Base-by-base conservation (phyloP, 1,284 basidiomycete species). In the Ustilago hordei region DNA sequence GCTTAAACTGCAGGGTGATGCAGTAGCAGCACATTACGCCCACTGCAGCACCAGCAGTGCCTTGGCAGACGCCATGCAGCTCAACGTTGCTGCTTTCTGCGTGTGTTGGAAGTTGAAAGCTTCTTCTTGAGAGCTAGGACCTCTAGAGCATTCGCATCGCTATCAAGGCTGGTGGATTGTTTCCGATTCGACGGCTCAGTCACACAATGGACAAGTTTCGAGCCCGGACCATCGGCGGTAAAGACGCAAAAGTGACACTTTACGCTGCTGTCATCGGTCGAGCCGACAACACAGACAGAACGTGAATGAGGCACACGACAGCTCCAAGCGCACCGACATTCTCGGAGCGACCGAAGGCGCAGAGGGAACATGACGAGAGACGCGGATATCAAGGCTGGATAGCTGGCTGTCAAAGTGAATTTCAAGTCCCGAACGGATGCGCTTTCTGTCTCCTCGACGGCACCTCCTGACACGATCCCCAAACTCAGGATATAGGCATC, bases 381-480 rank as follows among this genome's bases (percentile, higher is more conserved):
- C 43, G 17, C 43, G 43, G 43, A 32, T 31, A 32, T 28, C 48
- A 28, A 47, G 39, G 17, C 41, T 6, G 32, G 55, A 31, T 23
- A n/a, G 55, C 55, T 15, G 39, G 55, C 35, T 31, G 23, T 23
- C 52, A 38, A 54, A 34, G 19, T 6, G 2, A 54, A 36, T n/a
- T 54, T 36, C 52, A 36, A 35, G 52, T 54, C 17, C 52, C 52
- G 35, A 34, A 54, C n/a, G 11, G 35, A 8, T 50, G 48, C n/a
- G 31, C 31, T 35, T n/a, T 48, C 34, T 39, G 56, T 32, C 17
- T 31, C 56, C 56, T 43, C 19, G 41, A 43, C 56, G 32, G 56
- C 56, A 13, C 15, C 56, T 47, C 56, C 56, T 58, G 56, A 58
- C 56, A 17, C n/a, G 4, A 8, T 54, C 13, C 52, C 52, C 48